Base-by-base conservation (phyloP, 2,329 filamentous ascomycete species). In the Lachnellula occidentalis region DNA sequence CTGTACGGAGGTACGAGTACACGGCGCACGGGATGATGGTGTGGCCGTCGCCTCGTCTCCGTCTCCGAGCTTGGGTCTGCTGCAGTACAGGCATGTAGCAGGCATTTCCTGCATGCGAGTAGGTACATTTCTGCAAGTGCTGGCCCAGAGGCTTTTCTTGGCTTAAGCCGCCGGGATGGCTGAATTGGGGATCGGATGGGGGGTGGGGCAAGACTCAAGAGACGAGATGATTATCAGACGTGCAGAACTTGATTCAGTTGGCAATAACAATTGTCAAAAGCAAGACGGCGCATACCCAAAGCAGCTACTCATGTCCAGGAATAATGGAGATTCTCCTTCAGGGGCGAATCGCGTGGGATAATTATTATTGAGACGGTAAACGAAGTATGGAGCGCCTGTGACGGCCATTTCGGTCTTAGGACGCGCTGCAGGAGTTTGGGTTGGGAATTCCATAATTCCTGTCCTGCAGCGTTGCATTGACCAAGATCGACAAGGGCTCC, bases 101-200 rank as follows among this genome's bases (percentile, higher is more conserved):
- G 49, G 54, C 50, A 55, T 51, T 34, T 5, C 36, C 19, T 52
- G 34, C 42, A 34, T n/a, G n/a, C n/a, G n/a, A n/a, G n/a, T 24
- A 34, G 56, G 17, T 24, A 48, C 48, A 57, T 53, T 53, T 31
- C 27, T 31, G 57, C 54, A 48, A 51, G 50, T 37, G 53, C 52
- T 43, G 53, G 59, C 51, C 54, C 56, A 61, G 55, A 61, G 54
- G 55, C 50, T 51, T 57, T 57, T 52, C 50, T 54, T 50, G 59
- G 59, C 54, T 53, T 45, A 53, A 58, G 55, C 55, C 56, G 46
- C 47, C 43, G 21, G 50, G 27, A 31, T 31, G 46, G 52, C 53
- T 52, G 50, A 53, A 54, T 57, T 31, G 27, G 4, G 27, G 27
- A 31, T 12, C 4, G 27, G 27, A n/a, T n/a, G n/a, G n/a, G n/a